Percentiles rank a stretch among this genome's conserved stretches.
Evolutionary conservation across 768 basidiomycete genomes (phyloP).

Genomic region (Exidia glandulosa): DNA sequence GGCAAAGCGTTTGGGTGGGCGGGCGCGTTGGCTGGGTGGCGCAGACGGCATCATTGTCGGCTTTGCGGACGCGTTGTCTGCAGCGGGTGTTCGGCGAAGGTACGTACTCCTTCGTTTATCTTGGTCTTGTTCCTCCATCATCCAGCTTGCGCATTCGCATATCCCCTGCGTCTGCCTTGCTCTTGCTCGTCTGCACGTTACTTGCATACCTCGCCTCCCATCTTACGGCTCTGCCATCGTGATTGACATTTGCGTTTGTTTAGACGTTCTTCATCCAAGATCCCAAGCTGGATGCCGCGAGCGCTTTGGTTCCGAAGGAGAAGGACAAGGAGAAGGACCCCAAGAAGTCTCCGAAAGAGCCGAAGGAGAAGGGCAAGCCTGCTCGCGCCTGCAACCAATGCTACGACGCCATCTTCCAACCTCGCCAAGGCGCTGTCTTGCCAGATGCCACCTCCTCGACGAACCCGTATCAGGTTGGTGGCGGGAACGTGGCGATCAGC

Average conservation of each 20-base stretch:
- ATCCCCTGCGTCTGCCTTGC: too few species aligned
- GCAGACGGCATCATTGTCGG: conserved; percentile 77
- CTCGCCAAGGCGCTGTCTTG: too few species aligned
- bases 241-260: background rate
- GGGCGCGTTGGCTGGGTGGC: conserved; percentile 18
- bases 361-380: conserved; percentile 42
- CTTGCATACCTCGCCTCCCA: too few species aligned
- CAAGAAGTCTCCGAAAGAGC: conserved; percentile 26
- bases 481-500: background rate
- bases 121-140: background rate
- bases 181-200: too few species aligned
- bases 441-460: background rate
- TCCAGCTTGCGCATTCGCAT: too few species aligned
- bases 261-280: conserved; percentile 82
- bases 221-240: background rate
- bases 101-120: conserved; percentile 22
- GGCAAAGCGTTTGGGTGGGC: conserved; percentile 60
- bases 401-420: conserved; percentile 66
- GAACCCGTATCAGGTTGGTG: background rate
- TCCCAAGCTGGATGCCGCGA: conserved; percentile 8
- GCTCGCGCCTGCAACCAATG: conserved; percentile 80
- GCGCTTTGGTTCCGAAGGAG: background rate
- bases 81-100: conserved; percentile 69
- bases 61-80: conserved; percentile 83
- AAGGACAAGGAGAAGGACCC: background rate